These are phyloP conservation scores for Pseudovirgaria hyperparasitica DNA, from an alignment of 2,329 filamentous ascomycete species.

Conservation along the genomic window DNA sequence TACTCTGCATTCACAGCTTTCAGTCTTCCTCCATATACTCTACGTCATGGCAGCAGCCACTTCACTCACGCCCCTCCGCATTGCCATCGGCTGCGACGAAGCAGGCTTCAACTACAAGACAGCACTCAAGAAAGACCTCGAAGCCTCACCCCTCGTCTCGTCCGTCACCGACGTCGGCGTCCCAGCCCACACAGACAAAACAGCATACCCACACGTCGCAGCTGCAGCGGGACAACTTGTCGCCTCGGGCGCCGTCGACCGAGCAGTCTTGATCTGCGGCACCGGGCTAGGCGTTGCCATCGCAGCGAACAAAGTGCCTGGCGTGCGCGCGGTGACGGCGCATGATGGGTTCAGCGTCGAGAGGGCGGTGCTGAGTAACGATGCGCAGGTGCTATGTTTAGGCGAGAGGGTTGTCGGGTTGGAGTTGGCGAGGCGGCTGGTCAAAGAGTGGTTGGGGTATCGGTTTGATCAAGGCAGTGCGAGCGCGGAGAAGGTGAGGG, in stretches of 20 bases:
- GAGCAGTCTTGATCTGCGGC: slow-evolving; percentile 71
- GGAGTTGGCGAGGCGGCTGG: slow-evolving; percentile 65
- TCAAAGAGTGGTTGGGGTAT: slow-evolving; percentile 75
- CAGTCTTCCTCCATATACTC: too few species aligned
- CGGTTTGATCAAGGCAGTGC: slow-evolving; percentile 58
- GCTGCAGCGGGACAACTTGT: slow-evolving; percentile 58
- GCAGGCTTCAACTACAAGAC: slow-evolving; percentile 70
- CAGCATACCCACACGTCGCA: slow-evolving; percentile 68
- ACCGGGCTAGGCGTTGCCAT: slow-evolving; percentile 82
- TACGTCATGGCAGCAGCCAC: slow-evolving; percentile 2
- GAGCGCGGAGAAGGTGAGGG: slow-evolving; percentile 43
- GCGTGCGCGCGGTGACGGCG: slow-evolving; percentile 75
- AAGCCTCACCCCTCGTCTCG: slow-evolving; percentile 52
- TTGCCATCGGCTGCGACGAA: slow-evolving; percentile 54
- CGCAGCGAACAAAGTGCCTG: slow-evolving; percentile 76
- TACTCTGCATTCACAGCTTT: too few species aligned
- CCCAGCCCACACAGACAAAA: slow-evolving; percentile 53
- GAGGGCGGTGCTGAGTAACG: slow-evolving; percentile 67
- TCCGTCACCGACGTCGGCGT: slow-evolving; percentile 66
- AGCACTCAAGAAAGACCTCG: slow-evolving; percentile 60
- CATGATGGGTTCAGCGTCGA: slow-evolving; percentile 81
- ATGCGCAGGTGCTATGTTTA: slow-evolving; percentile 79
- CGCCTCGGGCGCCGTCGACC: slow-evolving; percentile 53
- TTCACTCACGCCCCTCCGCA: slow-evolving; percentile 31
- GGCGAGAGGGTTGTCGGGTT: slow-evolving; percentile 73